Evolutionary conservation across 1,139 yeast species (phyloP).

Genomic region (Nakaseomyces nivariensis): DNA sequence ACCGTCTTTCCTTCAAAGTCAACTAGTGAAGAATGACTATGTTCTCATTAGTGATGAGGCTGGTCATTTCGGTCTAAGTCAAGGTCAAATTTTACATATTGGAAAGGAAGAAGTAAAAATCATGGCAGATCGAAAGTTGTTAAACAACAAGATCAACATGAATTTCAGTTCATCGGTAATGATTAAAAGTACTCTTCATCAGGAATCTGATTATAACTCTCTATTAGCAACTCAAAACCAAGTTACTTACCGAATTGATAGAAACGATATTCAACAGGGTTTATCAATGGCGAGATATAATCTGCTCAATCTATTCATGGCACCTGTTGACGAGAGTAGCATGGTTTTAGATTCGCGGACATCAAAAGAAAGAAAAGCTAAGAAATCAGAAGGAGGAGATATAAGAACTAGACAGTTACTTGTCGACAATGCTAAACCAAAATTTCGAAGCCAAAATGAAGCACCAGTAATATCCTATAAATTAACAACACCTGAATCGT

Average conservation of each 20-base stretch:
- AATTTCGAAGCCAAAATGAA: slow-evolving; percentile 24
- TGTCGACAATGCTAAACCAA: slow-evolving; percentile 49
- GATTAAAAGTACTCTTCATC: neutral
- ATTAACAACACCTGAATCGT: slow-evolving; percentile 15
- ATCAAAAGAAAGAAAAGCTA: slow-evolving; percentile 9
- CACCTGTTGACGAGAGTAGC: slow-evolving; percentile 17
- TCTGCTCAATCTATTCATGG: slow-evolving; percentile 52
- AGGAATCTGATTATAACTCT: slow-evolving; percentile 2
- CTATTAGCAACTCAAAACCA: slow-evolving; percentile 12
- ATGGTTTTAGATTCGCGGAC: slow-evolving; percentile 11
- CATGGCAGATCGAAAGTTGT: slow-evolving; percentile 43
- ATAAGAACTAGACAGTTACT: slow-evolving; percentile 43
- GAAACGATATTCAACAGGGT: slow-evolving; percentile 68
- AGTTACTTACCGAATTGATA: slow-evolving; percentile 55
- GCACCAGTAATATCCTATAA: slow-evolving; percentile 25
- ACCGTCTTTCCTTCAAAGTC: slow-evolving; percentile 33
- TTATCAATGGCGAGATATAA: slow-evolving; percentile 71
- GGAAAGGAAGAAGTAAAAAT: slow-evolving; percentile 32
- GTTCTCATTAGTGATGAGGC: slow-evolving; percentile 69
- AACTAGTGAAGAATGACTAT: slow-evolving; percentile 42
- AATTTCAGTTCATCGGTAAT: neutral
- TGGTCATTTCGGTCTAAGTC: slow-evolving; percentile 68
- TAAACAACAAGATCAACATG: slow-evolving; percentile 21
- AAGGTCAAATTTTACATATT: slow-evolving; percentile 46
- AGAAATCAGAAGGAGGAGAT: slow-evolving; percentile 41